phyloP scores from a whole-genome alignment of 768 basidiomycete genomes.

The Cytidiella melzeri region DNA sequence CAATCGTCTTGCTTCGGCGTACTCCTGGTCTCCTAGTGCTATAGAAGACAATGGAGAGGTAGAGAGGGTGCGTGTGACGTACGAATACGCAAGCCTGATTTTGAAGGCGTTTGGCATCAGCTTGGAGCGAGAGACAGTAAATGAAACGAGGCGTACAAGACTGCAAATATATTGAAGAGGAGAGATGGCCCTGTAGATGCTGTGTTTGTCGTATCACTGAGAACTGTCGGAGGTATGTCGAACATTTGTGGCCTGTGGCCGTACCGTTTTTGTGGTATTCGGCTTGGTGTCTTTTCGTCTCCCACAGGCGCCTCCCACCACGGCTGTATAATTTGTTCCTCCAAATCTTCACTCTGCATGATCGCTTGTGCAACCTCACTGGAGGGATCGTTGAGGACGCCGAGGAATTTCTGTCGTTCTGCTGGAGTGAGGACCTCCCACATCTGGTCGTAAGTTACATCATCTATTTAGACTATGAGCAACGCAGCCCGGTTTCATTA shows the following conservation, averaged over 20 bases:
- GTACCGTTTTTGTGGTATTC: slow-evolving; percentile 16
- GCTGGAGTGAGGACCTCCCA: slow-evolving; percentile 56
- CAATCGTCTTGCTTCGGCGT: slow-evolving; percentile 38
- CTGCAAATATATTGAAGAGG: slow-evolving; percentile 61
- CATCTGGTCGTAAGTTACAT: slow-evolving; percentile 47
- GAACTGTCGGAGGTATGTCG: slow-evolving; percentile 37
- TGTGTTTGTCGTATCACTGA: slow-evolving; percentile 26
- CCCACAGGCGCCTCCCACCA: slow-evolving; percentile 62
- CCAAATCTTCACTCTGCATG: slow-evolving; percentile 50
- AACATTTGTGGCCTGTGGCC: slow-evolving; percentile 40
- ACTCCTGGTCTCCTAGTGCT: slow-evolving; percentile 35
- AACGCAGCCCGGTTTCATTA: background rate
- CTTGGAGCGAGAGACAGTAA: background rate
- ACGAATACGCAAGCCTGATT: slow-evolving; percentile 64
- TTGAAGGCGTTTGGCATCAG: background rate
- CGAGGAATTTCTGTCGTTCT: slow-evolving; percentile 56
- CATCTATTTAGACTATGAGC: slow-evolving; percentile 32
- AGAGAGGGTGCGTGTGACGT: slow-evolving; percentile 55
- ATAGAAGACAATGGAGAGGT: slow-evolving; percentile 49
- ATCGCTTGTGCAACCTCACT: slow-evolving; percentile 56
- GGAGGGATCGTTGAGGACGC: slow-evolving; percentile 53
- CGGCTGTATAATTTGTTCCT: slow-evolving; percentile 43
- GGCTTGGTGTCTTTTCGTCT: slow-evolving; percentile 1
- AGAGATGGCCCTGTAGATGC: slow-evolving; percentile 29
- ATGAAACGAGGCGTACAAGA: slow-evolving; percentile 50